Base-by-base conservation (phyloP, 192 early-diverging fungal genomes). In the Chytriomyces sp. region DNA sequence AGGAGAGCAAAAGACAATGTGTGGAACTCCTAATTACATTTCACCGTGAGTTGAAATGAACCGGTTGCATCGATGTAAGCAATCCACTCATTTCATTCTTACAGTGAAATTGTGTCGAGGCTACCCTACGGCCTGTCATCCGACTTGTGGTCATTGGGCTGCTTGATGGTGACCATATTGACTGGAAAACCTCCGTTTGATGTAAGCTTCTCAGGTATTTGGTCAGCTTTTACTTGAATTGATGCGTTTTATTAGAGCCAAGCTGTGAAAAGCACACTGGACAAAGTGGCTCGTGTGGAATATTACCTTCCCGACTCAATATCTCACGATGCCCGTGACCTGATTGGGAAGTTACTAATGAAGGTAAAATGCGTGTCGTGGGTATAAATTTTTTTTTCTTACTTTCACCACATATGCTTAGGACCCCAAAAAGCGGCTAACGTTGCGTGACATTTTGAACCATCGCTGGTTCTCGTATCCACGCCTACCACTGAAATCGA, bases 21-120 rank as follows among this genome's bases (percentile, higher is more conserved):
- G 91, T 64, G 91, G 91, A 26, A 93, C 91, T 2, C 90, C 90
- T 17, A 91, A 89, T 64, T 93, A 93, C 74, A 91, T 93, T 10
- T 86, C 89, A 31, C 91, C 91, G 84, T 86, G 62, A 71, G 78
- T 82, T 25, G 22, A 25, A 40, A 39, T 10, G 3, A 56, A 1
- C 2, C 3, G n/a, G n/a, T n/a, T n/a, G n/a, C n/a, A n/a, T n/a
- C n/a, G n/a, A n/a, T n/a, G n/a, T n/a, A n/a, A n/a, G n/a, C n/a
- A n/a, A n/a, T 41, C 22, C 4, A 2, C 30, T 25, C 14, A 53
- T 36, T 40, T 66, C 25, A 0, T 31, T 39, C 31, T 49, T 3
- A 39, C 53, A 86, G 84, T 3, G 92, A 93, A 73, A 91, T 92
- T 22, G 80, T 92, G 1, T 84, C 88, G 8, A 80, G 88, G 19